Evolutionary conservation across 495 filamentous ascomycete species (phyloP).

Genomic region (Diplogelasinospora grovesii): DNA sequence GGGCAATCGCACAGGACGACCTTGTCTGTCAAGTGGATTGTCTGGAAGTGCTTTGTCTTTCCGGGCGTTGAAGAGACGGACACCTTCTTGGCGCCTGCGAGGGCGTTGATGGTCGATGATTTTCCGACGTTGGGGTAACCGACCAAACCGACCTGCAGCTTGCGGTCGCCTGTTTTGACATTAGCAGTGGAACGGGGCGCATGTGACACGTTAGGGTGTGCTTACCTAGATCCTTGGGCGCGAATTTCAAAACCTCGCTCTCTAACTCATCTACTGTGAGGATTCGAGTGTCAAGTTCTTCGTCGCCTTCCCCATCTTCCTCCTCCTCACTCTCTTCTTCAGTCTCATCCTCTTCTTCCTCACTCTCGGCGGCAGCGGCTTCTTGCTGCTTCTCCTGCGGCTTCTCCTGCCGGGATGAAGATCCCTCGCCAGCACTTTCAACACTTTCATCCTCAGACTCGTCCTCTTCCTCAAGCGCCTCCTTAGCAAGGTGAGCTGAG

Average conservation of each 20-base stretch:
- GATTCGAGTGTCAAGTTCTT: slow-evolving; percentile 79
- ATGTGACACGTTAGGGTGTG: background rate
- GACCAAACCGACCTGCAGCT: slow-evolving; percentile 86
- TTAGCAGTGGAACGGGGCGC: background rate
- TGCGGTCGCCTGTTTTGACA: slow-evolving; percentile 40
- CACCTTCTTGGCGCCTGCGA: slow-evolving; percentile 96
- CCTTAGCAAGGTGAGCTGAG: slow-evolving; percentile 85
- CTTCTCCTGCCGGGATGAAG: slow-evolving; percentile 12
- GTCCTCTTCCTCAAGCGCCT: slow-evolving; percentile 43
- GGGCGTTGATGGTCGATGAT: slow-evolving; percentile 96
- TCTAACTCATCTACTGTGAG: slow-evolving; percentile 90
- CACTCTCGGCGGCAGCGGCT: slow-evolving; percentile 13
- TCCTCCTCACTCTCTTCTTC: slow-evolving; percentile 22
- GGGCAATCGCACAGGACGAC: slow-evolving; percentile 97
- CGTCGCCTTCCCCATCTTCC: slow-evolving; percentile 48
- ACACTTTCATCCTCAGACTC: slow-evolving; percentile 11
- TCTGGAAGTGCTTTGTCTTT: slow-evolving; percentile 99
- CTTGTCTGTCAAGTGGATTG: slow-evolving; percentile 81
- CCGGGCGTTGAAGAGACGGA: slow-evolving; percentile 96
- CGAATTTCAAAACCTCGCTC: slow-evolving; percentile 72
- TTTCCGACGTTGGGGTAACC: slow-evolving; percentile 99
- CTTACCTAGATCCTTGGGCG: slow-evolving; percentile 51
- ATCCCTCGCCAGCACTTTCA: slow-evolving; percentile 27
- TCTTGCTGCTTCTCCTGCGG: slow-evolving; percentile 33
- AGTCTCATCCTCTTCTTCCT: slow-evolving; percentile 51